Evolutionary conservation across 768 basidiomycete genomes (phyloP).

Genomic region (Leccinellum albellum): DNA sequence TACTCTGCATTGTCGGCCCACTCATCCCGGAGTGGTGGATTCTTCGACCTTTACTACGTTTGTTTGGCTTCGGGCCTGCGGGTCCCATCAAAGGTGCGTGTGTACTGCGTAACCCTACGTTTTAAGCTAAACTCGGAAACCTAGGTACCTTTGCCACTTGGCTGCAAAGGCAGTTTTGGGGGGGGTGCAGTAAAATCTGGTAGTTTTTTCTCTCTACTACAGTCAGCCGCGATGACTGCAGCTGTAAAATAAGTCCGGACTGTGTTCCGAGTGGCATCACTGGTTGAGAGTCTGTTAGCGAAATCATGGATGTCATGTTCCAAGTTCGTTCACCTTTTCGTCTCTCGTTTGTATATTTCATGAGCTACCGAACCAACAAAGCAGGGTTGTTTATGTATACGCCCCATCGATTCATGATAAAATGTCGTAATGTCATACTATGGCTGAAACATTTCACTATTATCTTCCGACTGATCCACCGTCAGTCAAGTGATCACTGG

Average conservation of each 20-base stretch:
- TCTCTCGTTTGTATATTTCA: background rate
- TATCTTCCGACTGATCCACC: background rate
- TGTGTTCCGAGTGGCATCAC: background rate
- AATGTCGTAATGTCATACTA: background rate
- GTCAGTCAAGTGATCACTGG: too few relatives aligned
- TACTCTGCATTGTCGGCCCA: background rate
- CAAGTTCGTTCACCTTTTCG: background rate
- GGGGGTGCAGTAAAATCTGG: background rate
- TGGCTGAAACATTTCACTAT: background rate
- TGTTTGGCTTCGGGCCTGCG: slow-evolving; percentile 14
- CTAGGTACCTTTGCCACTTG: slow-evolving; percentile 13
- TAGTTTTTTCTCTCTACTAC: slow-evolving; percentile 15
- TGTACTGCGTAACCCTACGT: rapidly evolving
- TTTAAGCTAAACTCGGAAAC: background rate
- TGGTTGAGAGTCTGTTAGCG: background rate
- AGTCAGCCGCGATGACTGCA: slow-evolving; percentile 9
- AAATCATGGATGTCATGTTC: background rate
- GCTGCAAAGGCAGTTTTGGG: slow-evolving; percentile 5
- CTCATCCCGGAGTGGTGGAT: slow-evolving; percentile 14
- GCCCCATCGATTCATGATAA: background rate
- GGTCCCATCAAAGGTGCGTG: slow-evolving; percentile 13
- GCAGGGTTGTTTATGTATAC: background rate
- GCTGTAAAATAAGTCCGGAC: background rate
- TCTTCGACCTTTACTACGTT: slow-evolving; percentile 1
- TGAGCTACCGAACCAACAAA: background rate